These are phyloP conservation scores for Coniochaeta prunicola DNA, from an alignment of 2,329 filamentous ascomycete genomes.

Conservation along the genomic window DNA sequence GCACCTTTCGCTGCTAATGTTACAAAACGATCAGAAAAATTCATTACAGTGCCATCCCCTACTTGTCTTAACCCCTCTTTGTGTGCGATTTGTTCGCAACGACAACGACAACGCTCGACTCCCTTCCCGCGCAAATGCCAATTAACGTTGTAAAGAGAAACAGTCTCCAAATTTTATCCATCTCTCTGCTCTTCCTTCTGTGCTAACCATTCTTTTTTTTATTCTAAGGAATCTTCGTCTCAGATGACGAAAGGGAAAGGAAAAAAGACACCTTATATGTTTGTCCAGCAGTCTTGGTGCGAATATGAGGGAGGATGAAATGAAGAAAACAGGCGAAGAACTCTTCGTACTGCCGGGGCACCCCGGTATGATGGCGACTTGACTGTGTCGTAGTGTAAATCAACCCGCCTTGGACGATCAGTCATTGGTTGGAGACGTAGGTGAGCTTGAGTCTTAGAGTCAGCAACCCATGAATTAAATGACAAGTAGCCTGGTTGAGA, in stretches of 20 bases:
- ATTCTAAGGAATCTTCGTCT: neutral
- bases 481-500: neutral
- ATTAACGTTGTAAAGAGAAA: neutral
- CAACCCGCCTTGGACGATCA: conserved; percentile 9
- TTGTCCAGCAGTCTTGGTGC: neutral
- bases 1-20: neutral
- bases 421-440: conserved; percentile 30
- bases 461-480: neutral
- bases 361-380: neutral
- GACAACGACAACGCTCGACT: neutral
- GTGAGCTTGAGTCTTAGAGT: conserved; percentile 20
- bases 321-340: neutral
- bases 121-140: neutral
- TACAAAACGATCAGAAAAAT: neutral
- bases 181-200: neutral
- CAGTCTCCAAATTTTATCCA: neutral
- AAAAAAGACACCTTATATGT: neutral
- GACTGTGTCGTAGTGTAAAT: neutral
- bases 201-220: neutral
- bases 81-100: neutral
- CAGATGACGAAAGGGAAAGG: neutral
- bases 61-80: neutral
- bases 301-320: neutral
- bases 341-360: neutral
- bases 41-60: neutral